Percentiles rank a stretch among this genome's conserved stretches.
Conservation (phyloP, 1,139 yeast species). For the Chernovozyma aurita region DNA sequence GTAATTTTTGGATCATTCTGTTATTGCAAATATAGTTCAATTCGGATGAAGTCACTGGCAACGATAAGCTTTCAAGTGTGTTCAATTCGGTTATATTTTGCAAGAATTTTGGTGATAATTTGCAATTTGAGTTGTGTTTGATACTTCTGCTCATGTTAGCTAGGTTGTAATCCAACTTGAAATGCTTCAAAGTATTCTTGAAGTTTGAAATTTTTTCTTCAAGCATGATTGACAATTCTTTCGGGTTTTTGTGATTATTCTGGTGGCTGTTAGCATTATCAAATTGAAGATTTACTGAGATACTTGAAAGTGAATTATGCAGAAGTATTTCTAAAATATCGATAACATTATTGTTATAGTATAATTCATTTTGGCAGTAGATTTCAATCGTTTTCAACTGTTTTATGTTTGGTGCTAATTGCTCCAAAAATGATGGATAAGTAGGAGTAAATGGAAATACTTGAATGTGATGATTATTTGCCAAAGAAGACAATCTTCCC, state of each 20-base stretch:
- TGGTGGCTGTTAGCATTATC: neutral
- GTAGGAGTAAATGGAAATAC: slow-evolving; percentile 10
- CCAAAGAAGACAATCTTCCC: neutral
- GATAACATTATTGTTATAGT: slow-evolving; percentile 9
- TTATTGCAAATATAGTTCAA: too few species aligned
- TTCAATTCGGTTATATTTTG: slow-evolving; percentile 6
- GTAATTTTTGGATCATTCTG: too few species aligned
- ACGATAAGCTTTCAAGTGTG: slow-evolving; percentile 9
- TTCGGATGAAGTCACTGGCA: slow-evolving; percentile 2
- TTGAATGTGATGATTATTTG: neutral
- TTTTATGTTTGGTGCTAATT: slow-evolving; percentile 9
- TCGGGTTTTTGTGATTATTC: neutral
- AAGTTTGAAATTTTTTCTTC: slow-evolving; percentile 5
- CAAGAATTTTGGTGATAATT: slow-evolving; percentile 6
- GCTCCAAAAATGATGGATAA: slow-evolving; percentile 11
- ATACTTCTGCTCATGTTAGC: slow-evolving; percentile 11
- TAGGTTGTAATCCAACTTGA: slow-evolving; percentile 13
- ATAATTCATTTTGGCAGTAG: slow-evolving; percentile 16
- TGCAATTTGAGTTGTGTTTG: slow-evolving; percentile 8
- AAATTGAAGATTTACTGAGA: slow-evolving; percentile 1
- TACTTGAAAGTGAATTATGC: too few species aligned
- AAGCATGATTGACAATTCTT: slow-evolving; percentile 10
- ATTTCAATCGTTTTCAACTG: slow-evolving; percentile 12
- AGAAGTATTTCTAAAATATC: neutral
- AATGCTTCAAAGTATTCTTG: slow-evolving; percentile 7